phyloP scores from a whole-genome alignment of 2,329 filamentous ascomycete genomes.

The Talaromyces rugulosus region DNA sequence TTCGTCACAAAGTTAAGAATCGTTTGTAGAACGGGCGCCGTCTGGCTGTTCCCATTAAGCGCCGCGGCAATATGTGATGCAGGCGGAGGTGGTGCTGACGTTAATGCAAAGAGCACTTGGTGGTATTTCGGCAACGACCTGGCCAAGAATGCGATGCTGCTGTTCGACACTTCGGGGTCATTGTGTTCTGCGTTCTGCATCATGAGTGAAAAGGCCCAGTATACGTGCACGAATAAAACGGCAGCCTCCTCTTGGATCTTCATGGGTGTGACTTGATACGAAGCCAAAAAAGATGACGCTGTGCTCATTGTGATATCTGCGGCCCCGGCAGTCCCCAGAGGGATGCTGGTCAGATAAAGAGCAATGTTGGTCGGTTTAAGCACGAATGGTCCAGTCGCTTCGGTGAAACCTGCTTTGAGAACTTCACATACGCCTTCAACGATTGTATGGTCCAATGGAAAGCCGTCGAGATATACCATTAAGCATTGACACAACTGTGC shows the following conservation, averaged over 20 bases:
- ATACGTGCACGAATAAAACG: constrained; percentile 35
- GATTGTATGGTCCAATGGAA: constrained; percentile 37
- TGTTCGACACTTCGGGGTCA: constrained; percentile 41
- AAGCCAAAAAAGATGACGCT: constrained; percentile 43
- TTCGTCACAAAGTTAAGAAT: constrained; percentile 40
- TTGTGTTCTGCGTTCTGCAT: constrained; percentile 30
- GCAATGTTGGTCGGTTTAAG: constrained; percentile 39
- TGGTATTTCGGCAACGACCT: constrained; percentile 41
- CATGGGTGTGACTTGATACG: constrained; percentile 33
- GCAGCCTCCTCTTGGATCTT: constrained; percentile 30
- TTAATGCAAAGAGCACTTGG: constrained; percentile 33
- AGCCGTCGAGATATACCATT: constrained; percentile 36
- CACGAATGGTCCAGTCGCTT: constrained; percentile 40
- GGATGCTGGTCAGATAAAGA: constrained; percentile 38
- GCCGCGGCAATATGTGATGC: constrained; percentile 1
- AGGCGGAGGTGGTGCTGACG: constrained; percentile 18
- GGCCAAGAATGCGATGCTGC: constrained; percentile 42
- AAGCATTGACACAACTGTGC: constrained; percentile 37
- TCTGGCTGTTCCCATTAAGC: constrained; percentile 11
- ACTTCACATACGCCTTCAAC: constrained; percentile 45
- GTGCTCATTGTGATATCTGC: constrained; percentile 43
- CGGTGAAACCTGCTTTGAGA: constrained; percentile 43
- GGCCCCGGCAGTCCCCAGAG: constrained; percentile 35
- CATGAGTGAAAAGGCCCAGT: constrained; percentile 35
- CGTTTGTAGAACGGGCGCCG: constrained; percentile 27